Evolutionary conservation across 1,284 basidiomycete species (phyloP).

Genomic region (Puccinia horiana): DNA sequence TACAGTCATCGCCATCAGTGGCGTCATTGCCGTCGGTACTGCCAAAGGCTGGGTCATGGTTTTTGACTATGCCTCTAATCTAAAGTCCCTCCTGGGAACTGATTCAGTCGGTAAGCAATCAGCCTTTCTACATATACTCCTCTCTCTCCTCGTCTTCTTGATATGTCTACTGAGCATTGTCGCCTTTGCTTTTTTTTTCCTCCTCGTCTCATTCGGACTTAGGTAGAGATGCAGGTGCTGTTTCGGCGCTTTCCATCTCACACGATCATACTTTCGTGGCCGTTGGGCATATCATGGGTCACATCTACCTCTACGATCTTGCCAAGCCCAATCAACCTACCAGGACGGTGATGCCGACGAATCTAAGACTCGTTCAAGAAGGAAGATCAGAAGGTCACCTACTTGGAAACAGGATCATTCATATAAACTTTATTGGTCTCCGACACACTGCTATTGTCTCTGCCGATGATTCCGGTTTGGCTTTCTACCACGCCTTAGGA

Average conservation of each 20-base stretch:
- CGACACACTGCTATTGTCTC: conserved; percentile 91
- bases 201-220: conserved; percentile 12
- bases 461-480: conserved; percentile 84
- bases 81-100: conserved; percentile 75
- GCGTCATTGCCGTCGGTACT: conserved; percentile 86
- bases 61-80: conserved; percentile 85
- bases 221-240: conserved; percentile 72
- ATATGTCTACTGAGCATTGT: background rate
- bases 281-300: conserved; percentile 80
- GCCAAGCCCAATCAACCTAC: conserved; percentile 65
- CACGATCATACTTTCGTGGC: conserved; percentile 91
- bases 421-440: conserved; percentile 85
- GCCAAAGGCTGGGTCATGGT: conserved; percentile 75
- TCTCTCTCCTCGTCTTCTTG: background rate
- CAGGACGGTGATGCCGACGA: conserved; percentile 59
- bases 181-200: background rate
- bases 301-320: conserved; percentile 84
- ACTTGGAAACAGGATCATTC: conserved; percentile 77
- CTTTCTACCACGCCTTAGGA: conserved; percentile 93
- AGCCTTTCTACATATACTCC: conserved; percentile 24
- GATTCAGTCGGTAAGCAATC: conserved; percentile 67
- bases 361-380: conserved; percentile 68
- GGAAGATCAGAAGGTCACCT: conserved; percentile 93
- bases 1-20: conserved; percentile 79
- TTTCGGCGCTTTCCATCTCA: conserved; percentile 85